A percentile compares a stretch with the other conserved stretches of the same genome.
Evolutionary conservation across 805 yeast species (phyloP).

Genomic region (Starmerella bacillaris): DNA sequence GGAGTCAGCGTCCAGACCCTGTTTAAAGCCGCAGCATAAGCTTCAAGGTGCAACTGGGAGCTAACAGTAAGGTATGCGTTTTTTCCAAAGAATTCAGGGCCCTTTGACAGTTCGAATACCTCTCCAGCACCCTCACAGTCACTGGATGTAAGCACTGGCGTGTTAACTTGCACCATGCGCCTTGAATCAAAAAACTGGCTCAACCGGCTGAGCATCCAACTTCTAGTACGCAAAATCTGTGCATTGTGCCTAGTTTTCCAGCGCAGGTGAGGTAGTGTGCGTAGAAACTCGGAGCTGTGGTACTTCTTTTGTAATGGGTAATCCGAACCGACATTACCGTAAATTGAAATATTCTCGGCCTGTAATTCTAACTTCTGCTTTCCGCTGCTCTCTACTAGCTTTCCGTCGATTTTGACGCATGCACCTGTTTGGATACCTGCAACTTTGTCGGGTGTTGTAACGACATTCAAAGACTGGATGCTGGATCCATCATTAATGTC

Average conservation of each 20-base stretch:
- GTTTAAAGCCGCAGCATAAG: slow-evolving; percentile 49
- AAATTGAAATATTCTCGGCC: slow-evolving; percentile 25
- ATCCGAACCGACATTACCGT: slow-evolving; percentile 43
- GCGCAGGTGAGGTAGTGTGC: slow-evolving; percentile 59
- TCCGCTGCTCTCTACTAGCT: slow-evolving; percentile 32
- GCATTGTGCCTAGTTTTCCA: slow-evolving; percentile 54
- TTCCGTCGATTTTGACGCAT: slow-evolving; percentile 29
- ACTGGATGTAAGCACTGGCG: slow-evolving; percentile 73
- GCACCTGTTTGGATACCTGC: slow-evolving; percentile 28
- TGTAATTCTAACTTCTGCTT: slow-evolving; percentile 37
- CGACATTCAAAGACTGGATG: slow-evolving; percentile 35
- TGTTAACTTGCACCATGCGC: slow-evolving; percentile 53
- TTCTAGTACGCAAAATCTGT: slow-evolving; percentile 53
- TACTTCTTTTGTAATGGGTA: slow-evolving; percentile 76
- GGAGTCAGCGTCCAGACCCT: slow-evolving; percentile 83
- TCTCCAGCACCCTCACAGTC: slow-evolving; percentile 99
- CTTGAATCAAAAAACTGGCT: slow-evolving; percentile 35
- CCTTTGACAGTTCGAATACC: slow-evolving; percentile 41
- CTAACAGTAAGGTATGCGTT: slow-evolving; percentile 70
- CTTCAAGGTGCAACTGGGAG: slow-evolving; percentile 80
- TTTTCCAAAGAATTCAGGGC: slow-evolving; percentile 35
- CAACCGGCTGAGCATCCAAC: slow-evolving; percentile 40
- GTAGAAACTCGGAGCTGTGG: slow-evolving; percentile 45
- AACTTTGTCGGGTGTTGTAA: slow-evolving; percentile 20
- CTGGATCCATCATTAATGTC: slow-evolving; percentile 68